A percentile compares a stretch with the other conserved stretches of the same genome.
These are phyloP conservation scores for Saksenaea vasiformis DNA, from an alignment of 371 early-diverging fungal species.

Conservation along the genomic window DNA sequence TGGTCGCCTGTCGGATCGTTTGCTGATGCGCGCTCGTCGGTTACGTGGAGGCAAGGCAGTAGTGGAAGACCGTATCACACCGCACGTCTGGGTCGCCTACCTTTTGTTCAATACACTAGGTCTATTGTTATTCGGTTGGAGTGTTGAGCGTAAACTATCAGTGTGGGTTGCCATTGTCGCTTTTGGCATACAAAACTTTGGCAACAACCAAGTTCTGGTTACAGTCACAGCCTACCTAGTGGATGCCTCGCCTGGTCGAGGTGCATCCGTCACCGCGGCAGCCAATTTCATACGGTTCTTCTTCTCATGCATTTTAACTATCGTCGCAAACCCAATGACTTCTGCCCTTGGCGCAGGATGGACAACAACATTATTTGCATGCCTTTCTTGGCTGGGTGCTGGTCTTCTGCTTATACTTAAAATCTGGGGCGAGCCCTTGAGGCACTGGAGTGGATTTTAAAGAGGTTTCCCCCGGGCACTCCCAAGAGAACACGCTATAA, in stretches of 20 bases:
- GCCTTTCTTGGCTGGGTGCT: slow-evolving; percentile 7
- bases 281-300: slow-evolving; percentile 37
- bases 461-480: too few species aligned
- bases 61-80: slow-evolving; percentile 28
- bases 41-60: slow-evolving; percentile 18
- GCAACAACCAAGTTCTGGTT: slow-evolving; percentile 40
- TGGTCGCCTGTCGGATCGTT: slow-evolving; percentile 23
- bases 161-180: slow-evolving; percentile 45
- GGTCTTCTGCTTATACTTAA: slow-evolving; percentile 12
- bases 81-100: slow-evolving; percentile 35
- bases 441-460: slow-evolving; percentile 13
- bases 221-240: slow-evolving; percentile 38
- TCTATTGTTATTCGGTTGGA: slow-evolving; percentile 50
- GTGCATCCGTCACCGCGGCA: slow-evolving; percentile 39
- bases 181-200: slow-evolving; percentile 48
- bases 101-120: slow-evolving; percentile 46
- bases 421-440: slow-evolving; percentile 15
- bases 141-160: slow-evolving; percentile 34
- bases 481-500: too few species aligned
- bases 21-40: slow-evolving; percentile 27
- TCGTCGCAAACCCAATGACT: slow-evolving; percentile 17
- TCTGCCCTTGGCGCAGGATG: slow-evolving; percentile 21
- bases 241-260: slow-evolving; percentile 43
- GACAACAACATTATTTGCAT: slow-evolving; percentile 13
- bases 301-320: slow-evolving; percentile 33